Percentiles rank a stretch among this genome's conserved stretches.
phyloP scores from a whole-genome alignment of 139 green algal genomes.

The Trebouxia sp. region DNA sequence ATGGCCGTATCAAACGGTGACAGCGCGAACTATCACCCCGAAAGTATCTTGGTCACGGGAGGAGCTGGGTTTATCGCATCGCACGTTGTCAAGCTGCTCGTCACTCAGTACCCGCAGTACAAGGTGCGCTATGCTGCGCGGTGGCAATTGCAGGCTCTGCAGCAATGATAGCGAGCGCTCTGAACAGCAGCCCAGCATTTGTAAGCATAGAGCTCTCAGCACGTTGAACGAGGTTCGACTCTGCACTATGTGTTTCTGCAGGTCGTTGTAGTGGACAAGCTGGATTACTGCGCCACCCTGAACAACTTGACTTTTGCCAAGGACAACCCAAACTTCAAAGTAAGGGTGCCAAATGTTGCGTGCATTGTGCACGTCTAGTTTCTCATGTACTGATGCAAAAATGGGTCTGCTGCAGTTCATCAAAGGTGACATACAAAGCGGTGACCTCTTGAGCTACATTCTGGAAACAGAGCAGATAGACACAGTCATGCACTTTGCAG shows the following conservation, averaged over 20 bases:
- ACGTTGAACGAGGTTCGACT: neutral
- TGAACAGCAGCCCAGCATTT: neutral
- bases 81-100: slow-evolving; percentile 81
- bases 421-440: slow-evolving; percentile 90
- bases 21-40: slow-evolving; percentile 58
- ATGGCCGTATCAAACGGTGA: neutral
- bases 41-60: slow-evolving; percentile 85
- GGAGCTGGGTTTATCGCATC: slow-evolving; percentile 94
- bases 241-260: slow-evolving; percentile 33
- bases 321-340: slow-evolving; percentile 85
- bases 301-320: slow-evolving; percentile 74
- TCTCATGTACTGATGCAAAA: neutral
- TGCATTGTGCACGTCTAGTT: no score
- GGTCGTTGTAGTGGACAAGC: slow-evolving; percentile 92
- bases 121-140: slow-evolving; percentile 60
- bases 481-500: slow-evolving; percentile 98
- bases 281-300: slow-evolving; percentile 94
- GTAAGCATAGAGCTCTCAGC: neutral
- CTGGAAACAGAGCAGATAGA: slow-evolving; percentile 88
- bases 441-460: slow-evolving; percentile 89
- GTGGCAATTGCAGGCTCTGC: neutral
- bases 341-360: slow-evolving; percentile 34
- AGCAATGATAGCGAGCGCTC: neutral
- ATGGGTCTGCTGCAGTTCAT: slow-evolving; percentile 85
- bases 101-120: slow-evolving; percentile 81